A percentile compares a stretch with the other conserved stretches of the same genome.
phyloP scores from a whole-genome alignment of 768 basidiomycete genomes.

The Xerocomellus amylosporus region DNA sequence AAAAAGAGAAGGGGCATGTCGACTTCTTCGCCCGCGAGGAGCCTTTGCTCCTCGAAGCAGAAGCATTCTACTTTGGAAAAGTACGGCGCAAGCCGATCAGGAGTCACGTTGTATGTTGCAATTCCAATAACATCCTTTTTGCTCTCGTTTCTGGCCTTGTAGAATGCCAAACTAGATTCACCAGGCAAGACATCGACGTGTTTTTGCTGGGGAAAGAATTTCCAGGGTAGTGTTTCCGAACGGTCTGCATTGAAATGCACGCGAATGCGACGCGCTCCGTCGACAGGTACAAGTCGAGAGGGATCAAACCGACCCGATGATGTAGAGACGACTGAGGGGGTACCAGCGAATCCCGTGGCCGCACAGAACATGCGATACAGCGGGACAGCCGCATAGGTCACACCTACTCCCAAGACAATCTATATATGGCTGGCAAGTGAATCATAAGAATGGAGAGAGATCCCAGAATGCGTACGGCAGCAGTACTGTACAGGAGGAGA shows the following conservation, averaged over 20 bases:
- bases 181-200: constrained; percentile 89
- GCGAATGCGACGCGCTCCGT: constrained; percentile 72
- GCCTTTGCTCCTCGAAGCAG: constrained; percentile 97
- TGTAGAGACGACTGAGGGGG: constrained; percentile 78
- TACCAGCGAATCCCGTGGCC: constrained; percentile 95
- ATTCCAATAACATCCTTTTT: constrained; percentile 93
- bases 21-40: constrained; percentile 92
- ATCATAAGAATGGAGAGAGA: not conserved
- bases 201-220: constrained; percentile 87
- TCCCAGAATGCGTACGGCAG: constrained; percentile 54
- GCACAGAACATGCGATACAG: constrained; percentile 98
- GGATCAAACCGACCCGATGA: constrained; percentile 68
- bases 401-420: constrained; percentile 77
- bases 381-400: constrained; percentile 96
- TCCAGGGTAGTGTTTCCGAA: constrained; percentile 88
- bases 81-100: constrained; percentile 95
- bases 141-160: constrained; percentile 85
- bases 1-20: constrained; percentile 99
- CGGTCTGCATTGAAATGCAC: constrained; percentile 96
- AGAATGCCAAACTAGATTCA: constrained; percentile 95
- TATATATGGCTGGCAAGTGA: constrained; percentile 38
- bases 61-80: constrained; percentile 99
- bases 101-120: constrained; percentile 98
- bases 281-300: constrained; percentile 76
- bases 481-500: constrained; percentile 80